A percentile compares a stretch with the other conserved stretches of the same genome.
Conservation (phyloP, 2,329 filamentous ascomycete genomes). For the Aspergillus fumigatus region DNA sequence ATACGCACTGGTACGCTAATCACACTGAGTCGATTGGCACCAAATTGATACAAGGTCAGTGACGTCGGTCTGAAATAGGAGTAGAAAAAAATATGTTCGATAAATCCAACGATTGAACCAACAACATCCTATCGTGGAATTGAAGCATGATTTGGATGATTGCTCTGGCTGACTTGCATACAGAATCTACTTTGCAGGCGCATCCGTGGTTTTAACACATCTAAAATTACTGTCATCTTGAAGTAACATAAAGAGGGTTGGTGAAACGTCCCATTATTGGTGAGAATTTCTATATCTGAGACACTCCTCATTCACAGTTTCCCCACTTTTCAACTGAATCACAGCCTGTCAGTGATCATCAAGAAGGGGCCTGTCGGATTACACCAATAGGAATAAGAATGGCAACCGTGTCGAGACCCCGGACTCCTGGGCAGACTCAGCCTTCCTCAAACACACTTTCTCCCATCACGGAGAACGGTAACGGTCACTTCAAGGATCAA, state of each 20-base stretch:
- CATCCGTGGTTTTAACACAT: not conserved
- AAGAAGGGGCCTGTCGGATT: conserved; percentile 14
- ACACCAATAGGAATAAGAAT: conserved; percentile 21
- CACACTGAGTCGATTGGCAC: not conserved
- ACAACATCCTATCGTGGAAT: not conserved
- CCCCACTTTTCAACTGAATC: conserved; percentile 20
- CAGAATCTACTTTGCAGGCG: not conserved
- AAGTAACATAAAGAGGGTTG: conserved; percentile 4
- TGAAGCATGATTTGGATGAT: not conserved
- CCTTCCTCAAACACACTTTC: conserved; percentile 32
- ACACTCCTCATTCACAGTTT: conserved; percentile 15
- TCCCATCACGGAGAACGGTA: conserved; percentile 33
- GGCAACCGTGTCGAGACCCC: conserved; percentile 32
- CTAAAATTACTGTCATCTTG: not conserved
- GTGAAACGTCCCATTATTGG: conserved; percentile 4
- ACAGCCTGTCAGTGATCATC: conserved; percentile 12
- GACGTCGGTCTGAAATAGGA: not conserved
- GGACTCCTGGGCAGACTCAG: conserved; percentile 30
- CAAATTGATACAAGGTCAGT: not conserved
- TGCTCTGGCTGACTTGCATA: not conserved
- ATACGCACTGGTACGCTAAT: not conserved
- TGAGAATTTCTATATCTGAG: conserved; percentile 17
- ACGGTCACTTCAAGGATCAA: conserved; percentile 19
- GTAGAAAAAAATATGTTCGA: not conserved
- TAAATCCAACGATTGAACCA: not conserved